phyloP scores from a whole-genome alignment of 805 yeast genomes.

The Babjeviella inositovora region DNA sequence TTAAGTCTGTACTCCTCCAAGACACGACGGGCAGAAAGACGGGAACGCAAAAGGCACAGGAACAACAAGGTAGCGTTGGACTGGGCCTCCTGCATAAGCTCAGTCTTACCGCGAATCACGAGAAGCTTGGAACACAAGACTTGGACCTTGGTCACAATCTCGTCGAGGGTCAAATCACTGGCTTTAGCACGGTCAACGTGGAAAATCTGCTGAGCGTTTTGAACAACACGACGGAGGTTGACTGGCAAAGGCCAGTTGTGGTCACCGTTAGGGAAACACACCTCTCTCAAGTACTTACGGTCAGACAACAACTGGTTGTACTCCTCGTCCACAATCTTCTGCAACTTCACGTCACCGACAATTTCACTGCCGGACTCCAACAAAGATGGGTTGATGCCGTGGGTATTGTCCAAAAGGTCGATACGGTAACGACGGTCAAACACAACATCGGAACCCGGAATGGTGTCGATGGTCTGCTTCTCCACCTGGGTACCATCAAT shows the following conservation, averaged over 20 bases:
- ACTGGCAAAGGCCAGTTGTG: conserved; percentile 97
- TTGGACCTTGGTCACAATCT: conserved; percentile 59
- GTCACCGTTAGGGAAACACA: conserved; percentile 86
- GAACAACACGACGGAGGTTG: conserved; percentile 88
- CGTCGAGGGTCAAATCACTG: conserved; percentile 75
- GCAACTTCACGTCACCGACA: conserved; percentile 76
- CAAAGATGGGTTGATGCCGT: conserved; percentile 50
- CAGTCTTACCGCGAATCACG: conserved; percentile 74
- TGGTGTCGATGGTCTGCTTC: conserved; percentile 87
- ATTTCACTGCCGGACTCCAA: conserved; percentile 86
- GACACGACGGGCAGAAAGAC: conserved; percentile 81
- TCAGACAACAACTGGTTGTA: conserved; percentile 64
- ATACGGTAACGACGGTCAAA: conserved; percentile 78
- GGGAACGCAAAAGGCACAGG: conserved; percentile 84
- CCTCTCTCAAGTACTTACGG: conserved; percentile 62
- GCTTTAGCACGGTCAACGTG: conserved; percentile 83
- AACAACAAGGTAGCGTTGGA: conserved; percentile 80
- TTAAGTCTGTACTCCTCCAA: conserved; percentile 81
- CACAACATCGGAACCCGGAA: conserved; percentile 78
- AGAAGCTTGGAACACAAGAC: conserved; percentile 48
- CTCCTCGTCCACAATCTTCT: conserved; percentile 69
- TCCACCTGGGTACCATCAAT: conserved; percentile 97
- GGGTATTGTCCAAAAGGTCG: conserved; percentile 62
- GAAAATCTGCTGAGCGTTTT: conserved; percentile 95
- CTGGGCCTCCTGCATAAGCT: conserved; percentile 71